Conservation (phyloP, 2,329 filamentous ascomycete species). For the Dothiorella sarmentorum region DNA sequence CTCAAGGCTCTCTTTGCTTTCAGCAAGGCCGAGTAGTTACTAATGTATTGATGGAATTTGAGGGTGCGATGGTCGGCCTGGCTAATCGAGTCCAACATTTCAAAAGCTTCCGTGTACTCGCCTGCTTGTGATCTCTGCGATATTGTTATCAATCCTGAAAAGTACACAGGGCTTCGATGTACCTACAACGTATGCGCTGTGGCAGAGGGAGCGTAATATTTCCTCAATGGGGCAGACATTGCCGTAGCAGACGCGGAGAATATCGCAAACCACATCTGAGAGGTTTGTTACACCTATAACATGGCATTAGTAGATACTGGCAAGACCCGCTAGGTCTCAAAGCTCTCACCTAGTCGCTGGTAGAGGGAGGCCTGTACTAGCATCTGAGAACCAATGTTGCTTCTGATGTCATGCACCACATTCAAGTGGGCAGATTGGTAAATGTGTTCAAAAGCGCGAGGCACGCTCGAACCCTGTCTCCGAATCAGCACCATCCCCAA, state of each 20-base stretch:
- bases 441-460: constrained; percentile 69
- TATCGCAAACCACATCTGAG: constrained; percentile 62
- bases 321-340: background rate
- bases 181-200: constrained; percentile 60
- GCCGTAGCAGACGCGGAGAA: constrained; percentile 72
- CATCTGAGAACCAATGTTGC: constrained; percentile 70
- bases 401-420: constrained; percentile 69
- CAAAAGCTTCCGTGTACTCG: constrained; percentile 65
- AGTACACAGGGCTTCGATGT: too few species aligned
- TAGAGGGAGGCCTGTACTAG: constrained; percentile 71
- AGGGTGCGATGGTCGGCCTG: constrained; percentile 61
- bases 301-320: constrained; percentile 6
- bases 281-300: constrained; percentile 51
- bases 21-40: constrained; percentile 63
- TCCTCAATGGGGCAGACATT: constrained; percentile 69
- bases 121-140: constrained; percentile 60
- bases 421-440: constrained; percentile 80
- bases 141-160: background rate
- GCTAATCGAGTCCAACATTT: constrained; percentile 58
- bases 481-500: background rate
- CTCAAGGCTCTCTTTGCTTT: constrained; percentile 63
- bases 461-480: constrained; percentile 53
- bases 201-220: constrained; percentile 68
- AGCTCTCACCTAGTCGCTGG: constrained; percentile 64
- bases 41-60: constrained; percentile 73